Base-by-base conservation (phyloP, 768 basidiomycete species). In the Mrakia gelida region DNA sequence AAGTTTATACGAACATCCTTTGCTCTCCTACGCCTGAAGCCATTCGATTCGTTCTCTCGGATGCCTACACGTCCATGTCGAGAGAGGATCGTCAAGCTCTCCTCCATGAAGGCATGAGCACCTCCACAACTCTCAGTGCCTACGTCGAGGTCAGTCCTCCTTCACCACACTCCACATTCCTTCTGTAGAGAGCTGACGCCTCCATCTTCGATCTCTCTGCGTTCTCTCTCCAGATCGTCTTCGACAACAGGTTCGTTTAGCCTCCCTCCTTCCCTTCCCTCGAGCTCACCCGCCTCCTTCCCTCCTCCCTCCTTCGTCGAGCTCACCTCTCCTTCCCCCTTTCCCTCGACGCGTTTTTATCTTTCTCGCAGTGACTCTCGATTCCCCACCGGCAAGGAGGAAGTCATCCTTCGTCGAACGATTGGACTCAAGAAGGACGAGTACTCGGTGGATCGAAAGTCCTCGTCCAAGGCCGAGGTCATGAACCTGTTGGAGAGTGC, bases 371-470 rank as follows among this genome's bases (percentile, higher is more conserved):
- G 90, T 4, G 95, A 97, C 84, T 91, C 92, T 79, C 90, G 97
- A 3, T 98, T 99, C 84, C 95, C 95, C 0, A 98, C 95, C 26
- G 91, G 91, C 18, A 90, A 92, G 73, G 91, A 93, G 1, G 93
- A 95, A 80, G 89, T 97, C 63, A 89, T 92, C 43, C 87, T 99
- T 6, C 89, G 97, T 18, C 89, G 97, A 43, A 98, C 97, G 2
- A 98, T 99, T 76, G 97, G 97, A 71, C 84, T 95, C 62, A 98
- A 99, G 88, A 99, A 98, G 86, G 97, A 98, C 82, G 97, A 98
- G 86, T 99, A 98, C 86, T 93, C 92, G 80, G 87, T 98, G 41
- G 96, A 99, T 85, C 92, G 92, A 86, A 98, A 98, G 86, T 94
- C 92, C 80, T 92, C 92, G 0, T 92, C 90, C 84, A 97, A 97